Conservation (phyloP, 805 yeast species). For the Saccharomycopsis sp. region DNA sequence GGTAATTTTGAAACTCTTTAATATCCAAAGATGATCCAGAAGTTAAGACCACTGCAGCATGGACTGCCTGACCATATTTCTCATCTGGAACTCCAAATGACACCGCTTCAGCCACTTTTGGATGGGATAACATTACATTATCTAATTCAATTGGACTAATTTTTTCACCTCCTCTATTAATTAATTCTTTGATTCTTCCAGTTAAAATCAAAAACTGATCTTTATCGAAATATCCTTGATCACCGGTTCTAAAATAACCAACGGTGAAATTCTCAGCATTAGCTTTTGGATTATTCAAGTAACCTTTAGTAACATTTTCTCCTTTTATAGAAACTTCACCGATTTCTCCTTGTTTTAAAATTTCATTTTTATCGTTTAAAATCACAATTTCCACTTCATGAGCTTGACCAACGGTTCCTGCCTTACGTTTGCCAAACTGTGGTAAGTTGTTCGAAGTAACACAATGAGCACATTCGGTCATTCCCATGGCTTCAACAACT, state of each 20-base stretch:
- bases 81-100: slow-evolving; percentile 58
- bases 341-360: slow-evolving; percentile 37
- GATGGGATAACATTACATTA: slow-evolving; percentile 46
- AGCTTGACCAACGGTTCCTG: slow-evolving; percentile 71
- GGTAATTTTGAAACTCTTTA: slow-evolving; percentile 35
- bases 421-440: slow-evolving; percentile 44
- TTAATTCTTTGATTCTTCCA: slow-evolving; percentile 65
- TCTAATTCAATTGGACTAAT: slow-evolving; percentile 67
- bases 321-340: slow-evolving; percentile 70
- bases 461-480: slow-evolving; percentile 78
- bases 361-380: slow-evolving; percentile 37
- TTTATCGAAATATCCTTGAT: slow-evolving; percentile 52
- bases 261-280: slow-evolving; percentile 54
- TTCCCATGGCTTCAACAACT: slow-evolving; percentile 67
- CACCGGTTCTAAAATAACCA: slow-evolving; percentile 70
- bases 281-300: slow-evolving; percentile 62
- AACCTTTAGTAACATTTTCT: slow-evolving; percentile 59
- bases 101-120: slow-evolving; percentile 60
- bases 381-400: slow-evolving; percentile 58
- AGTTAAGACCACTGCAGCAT: slow-evolving; percentile 56
- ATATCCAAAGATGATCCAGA: slow-evolving; percentile 28
- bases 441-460: slow-evolving; percentile 66
- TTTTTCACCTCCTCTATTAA: slow-evolving; percentile 72
- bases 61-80: slow-evolving; percentile 61
- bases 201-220: slow-evolving; percentile 53